Evolutionary conservation across 73 alveolate genomes (phyloP), one percentile per base, ranked within the genome.

Genomic region (Paramecium sonneborni): DNA sequence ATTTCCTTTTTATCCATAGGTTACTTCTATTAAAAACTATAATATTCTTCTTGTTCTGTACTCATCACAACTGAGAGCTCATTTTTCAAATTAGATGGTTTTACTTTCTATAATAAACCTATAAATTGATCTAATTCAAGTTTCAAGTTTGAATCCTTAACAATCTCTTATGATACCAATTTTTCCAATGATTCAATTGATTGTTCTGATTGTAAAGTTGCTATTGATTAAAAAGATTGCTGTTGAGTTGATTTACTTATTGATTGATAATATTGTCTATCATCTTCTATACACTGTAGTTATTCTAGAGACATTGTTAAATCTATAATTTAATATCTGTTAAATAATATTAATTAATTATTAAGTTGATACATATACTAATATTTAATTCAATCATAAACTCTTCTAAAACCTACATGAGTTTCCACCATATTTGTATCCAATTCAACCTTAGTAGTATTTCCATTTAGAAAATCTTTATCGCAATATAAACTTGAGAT

Each of bases 381-480:
- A 52, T 9, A 52, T 52, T n/a, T 15, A 52, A 67, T 34, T 74
- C 87, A 74, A 74, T 74, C 87, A 74, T 74, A 79, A 23, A 79
- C 90, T 23, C 90, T 79, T 24, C 90, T 79, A 79, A 79, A 79
- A 14, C 90, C 90, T 18, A 79, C 90, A 79, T 79, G 90, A 24
- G 90, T 79, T 79, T 79, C 90, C 20, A 79, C 90, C 74, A 79
- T 43, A 44, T 79, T 79, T 23, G 90, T 79, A 39, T 79, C 28
- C 32, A 79, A 46, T 21, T 79, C 74, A 21, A 46, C 90, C n/a
- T 79, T 43, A 24, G 44, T 34, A 39, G 76, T 34, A 28, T 39
- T 24, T 24, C 74, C 90, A 79, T 79, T 24, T 1, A 39, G 18
- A 37, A 44, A 43, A 44, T 79, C 90, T 20, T 41, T 79, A 21